Evolutionary conservation across 139 green algal genomes (phyloP).

Genomic region (Astrephomene gubernaculifera): DNA sequence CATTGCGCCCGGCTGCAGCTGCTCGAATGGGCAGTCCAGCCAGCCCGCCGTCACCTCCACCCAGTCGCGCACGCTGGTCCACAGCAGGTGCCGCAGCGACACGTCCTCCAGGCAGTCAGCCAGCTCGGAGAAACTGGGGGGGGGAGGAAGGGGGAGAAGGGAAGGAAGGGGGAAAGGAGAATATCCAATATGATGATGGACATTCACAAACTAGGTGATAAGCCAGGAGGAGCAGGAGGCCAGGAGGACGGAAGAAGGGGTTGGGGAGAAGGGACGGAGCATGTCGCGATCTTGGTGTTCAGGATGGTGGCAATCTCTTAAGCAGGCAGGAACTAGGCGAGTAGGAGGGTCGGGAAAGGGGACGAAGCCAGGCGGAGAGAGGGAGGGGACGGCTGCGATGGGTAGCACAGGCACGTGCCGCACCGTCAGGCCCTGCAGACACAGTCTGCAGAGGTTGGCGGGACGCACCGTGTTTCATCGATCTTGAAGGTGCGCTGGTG

Average conservation of each 20-base stretch:
- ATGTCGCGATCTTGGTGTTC: no score
- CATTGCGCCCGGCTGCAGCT: slow-evolving; percentile 63
- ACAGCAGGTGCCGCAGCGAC: slow-evolving; percentile 54
- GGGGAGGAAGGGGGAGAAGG: neutral
- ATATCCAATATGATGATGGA: no score
- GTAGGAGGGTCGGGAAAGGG: no score
- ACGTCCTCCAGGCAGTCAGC: slow-evolving; percentile 61
- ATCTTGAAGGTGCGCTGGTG: slow-evolving; percentile 64
- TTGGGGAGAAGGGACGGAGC: no score
- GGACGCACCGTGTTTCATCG: slow-evolving; percentile 48
- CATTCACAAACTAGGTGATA: no score
- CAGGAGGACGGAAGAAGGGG: neutral
- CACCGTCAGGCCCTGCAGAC: no score
- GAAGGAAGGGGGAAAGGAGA: neutral
- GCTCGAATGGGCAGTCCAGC: slow-evolving; percentile 57
- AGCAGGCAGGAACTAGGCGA: no score
- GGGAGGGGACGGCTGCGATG: no score
- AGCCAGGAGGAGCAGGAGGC: neutral
- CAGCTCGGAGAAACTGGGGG: slow-evolving; percentile 61
- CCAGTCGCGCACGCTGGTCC: slow-evolving; percentile 62
- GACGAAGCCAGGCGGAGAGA: neutral
- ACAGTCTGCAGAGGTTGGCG: no score
- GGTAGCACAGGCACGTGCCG: no score
- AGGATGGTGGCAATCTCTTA: no score
- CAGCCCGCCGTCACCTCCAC: slow-evolving; percentile 54